Evolutionary conservation across 768 basidiomycete species (phyloP).

Genomic region (Gautieria morchelliformis): DNA sequence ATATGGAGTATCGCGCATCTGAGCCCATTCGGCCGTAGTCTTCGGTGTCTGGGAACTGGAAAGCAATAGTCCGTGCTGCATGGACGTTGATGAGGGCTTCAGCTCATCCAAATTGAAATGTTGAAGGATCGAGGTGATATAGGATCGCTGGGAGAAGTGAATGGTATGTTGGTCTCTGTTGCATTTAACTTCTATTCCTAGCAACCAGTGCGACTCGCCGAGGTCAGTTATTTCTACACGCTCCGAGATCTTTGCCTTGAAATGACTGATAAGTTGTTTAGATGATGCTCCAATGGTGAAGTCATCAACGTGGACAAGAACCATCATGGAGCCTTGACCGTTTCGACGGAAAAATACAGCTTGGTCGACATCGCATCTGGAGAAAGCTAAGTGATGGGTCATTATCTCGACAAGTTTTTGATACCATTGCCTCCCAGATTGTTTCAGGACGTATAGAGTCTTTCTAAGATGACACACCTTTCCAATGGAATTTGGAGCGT

Average conservation of each 20-base stretch:
- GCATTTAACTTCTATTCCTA: slow-evolving; percentile 24
- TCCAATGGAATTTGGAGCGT: slow-evolving; percentile 8
- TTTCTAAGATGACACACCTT: slow-evolving; percentile 14
- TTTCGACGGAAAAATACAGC: too few relatives aligned
- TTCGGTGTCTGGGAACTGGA: too few relatives aligned
- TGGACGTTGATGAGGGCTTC: not conserved
- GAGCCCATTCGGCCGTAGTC: too few relatives aligned
- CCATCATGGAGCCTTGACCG: too few relatives aligned
- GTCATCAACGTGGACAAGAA: slow-evolving; percentile 23
- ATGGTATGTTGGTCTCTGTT: slow-evolving; percentile 8
- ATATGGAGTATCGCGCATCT: too few relatives aligned
- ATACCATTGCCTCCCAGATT: slow-evolving; percentile 27
- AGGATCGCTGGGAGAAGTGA: slow-evolving; percentile 9
- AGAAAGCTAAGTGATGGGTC: too few relatives aligned
- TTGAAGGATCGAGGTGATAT: slow-evolving; percentile 11
- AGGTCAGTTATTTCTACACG: slow-evolving; percentile 1
- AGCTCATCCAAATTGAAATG: slow-evolving; percentile 1
- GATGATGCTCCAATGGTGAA: slow-evolving; percentile 18
- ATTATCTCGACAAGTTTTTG: slow-evolving; percentile 21
- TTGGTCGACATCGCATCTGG: too few relatives aligned
- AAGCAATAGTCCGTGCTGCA: not conserved
- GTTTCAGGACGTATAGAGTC: slow-evolving; percentile 29
- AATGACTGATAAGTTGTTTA: not conserved
- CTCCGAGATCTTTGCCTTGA: not conserved
- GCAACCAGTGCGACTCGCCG: slow-evolving; percentile 13